Evolutionary conservation across 2,329 filamentous ascomycete genomes (phyloP).

Genomic region (Exophiala sideris): DNA sequence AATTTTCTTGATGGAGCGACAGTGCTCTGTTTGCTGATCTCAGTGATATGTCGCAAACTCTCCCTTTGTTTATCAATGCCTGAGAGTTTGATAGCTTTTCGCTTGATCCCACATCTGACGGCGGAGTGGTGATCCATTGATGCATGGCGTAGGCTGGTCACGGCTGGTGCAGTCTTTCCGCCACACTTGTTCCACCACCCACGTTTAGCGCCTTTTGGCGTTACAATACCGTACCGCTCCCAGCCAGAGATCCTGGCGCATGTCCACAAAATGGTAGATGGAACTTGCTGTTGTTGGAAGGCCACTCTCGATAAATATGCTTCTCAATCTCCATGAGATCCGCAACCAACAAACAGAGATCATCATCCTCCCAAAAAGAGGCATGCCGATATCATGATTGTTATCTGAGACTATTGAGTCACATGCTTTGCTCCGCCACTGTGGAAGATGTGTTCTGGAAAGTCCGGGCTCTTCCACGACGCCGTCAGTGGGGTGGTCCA

Average conservation of each 20-base stretch:
- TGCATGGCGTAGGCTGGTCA: too few relatives aligned
- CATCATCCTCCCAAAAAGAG: conserved; percentile 1
- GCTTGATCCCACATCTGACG: too few relatives aligned
- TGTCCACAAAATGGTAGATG: conserved; percentile 8
- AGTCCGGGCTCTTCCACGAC: too few relatives aligned
- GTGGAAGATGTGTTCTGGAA: too few relatives aligned
- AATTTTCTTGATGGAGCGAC: neutral
- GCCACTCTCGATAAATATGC: conserved; percentile 23
- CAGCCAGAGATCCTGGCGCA: conserved; percentile 4
- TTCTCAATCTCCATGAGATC: conserved; percentile 24
- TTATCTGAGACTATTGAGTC: neutral
- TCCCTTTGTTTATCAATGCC: too few relatives aligned
- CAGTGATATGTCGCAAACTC: neutral
- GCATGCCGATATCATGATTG: neutral
- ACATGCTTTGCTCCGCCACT: neutral
- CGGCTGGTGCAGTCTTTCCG: conserved; percentile 1
- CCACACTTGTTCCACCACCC: conserved; percentile 24
- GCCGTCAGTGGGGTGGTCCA: too few relatives aligned
- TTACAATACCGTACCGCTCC: conserved; percentile 16
- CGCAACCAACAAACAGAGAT: conserved; percentile 5
- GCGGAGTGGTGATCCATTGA: too few relatives aligned
- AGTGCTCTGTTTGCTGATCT: neutral
- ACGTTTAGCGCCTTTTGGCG: conserved; percentile 5
- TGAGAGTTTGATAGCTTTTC: too few relatives aligned
- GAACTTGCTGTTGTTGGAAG: conserved; percentile 4